A percentile compares a stretch with the other conserved stretches of the same genome.
phyloP scores from a whole-genome alignment of 306 rosid species.

The Rubus idaeus region DNA sequence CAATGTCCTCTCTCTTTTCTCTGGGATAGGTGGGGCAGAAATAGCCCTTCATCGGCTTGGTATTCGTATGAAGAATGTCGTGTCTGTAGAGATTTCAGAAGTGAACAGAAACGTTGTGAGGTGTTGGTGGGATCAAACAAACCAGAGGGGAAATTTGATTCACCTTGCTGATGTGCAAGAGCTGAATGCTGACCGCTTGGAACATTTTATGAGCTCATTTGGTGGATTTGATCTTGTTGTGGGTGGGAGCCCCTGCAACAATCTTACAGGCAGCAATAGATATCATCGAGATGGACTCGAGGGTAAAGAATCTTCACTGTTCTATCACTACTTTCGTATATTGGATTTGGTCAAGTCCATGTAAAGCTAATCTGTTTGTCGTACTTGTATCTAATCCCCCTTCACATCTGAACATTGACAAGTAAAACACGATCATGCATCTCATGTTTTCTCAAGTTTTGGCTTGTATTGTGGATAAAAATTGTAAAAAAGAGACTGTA shows the following conservation, averaged over 20 bases:
- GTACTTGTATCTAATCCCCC: background rate
- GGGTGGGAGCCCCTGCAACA: constrained; percentile 96
- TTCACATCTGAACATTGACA: background rate
- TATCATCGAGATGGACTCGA: constrained; percentile 80
- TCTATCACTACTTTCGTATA: constrained; percentile 69
- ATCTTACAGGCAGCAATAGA: constrained; percentile 89
- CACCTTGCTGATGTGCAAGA: constrained; percentile 64
- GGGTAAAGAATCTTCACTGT: constrained; percentile 81
- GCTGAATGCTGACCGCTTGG: constrained; percentile 54
- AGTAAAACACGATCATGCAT: background rate
- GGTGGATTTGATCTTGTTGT: constrained; percentile 88
- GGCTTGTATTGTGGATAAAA: background rate
- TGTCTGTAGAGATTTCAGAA: constrained; percentile 76
- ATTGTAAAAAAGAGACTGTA: background rate
- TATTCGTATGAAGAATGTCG: constrained; percentile 72
- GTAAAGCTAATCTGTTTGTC: background rate
- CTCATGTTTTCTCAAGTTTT: background rate
- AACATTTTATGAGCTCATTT: constrained; percentile 47
- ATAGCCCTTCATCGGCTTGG: constrained; percentile 90
- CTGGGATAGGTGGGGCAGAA: constrained; percentile 97
- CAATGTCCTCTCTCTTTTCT: constrained; percentile 89
- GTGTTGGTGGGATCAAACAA: constrained; percentile 99
- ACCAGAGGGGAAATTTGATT: constrained; percentile 68
- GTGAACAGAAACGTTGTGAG: constrained; percentile 71
- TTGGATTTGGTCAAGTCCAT: constrained; percentile 56